A percentile compares a stretch with the other conserved stretches of the same genome.
These are phyloP conservation scores for Neltuma alba DNA, from an alignment of 306 rosid species.

Conservation along the genomic window DNA sequence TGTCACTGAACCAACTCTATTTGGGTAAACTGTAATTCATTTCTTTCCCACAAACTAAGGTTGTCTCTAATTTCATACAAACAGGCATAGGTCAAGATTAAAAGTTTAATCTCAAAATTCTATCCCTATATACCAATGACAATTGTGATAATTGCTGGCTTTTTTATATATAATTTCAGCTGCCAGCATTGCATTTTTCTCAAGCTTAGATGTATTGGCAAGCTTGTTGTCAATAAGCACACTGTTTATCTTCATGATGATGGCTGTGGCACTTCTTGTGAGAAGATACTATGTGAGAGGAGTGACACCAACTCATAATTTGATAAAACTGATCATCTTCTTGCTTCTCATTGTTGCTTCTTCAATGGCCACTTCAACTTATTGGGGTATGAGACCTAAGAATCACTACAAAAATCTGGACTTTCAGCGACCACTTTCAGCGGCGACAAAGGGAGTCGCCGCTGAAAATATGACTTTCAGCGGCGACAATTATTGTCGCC, in stretches of 20 bases:
- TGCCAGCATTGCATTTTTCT: slow-evolving; percentile 63
- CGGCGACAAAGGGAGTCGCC: too few relatives aligned
- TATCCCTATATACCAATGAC: background rate
- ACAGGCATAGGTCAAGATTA: background rate
- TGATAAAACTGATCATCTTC: slow-evolving; percentile 52
- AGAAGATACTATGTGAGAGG: slow-evolving; percentile 73
- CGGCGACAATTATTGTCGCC: too few relatives aligned
- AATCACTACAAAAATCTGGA: too few relatives aligned
- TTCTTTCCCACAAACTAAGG: background rate
- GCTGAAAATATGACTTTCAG: too few relatives aligned
- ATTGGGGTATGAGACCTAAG: slow-evolving; percentile 61
- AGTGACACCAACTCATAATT: slow-evolving; percentile 48
- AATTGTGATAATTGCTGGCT: background rate
- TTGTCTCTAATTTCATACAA: background rate
- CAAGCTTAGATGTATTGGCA: slow-evolving; percentile 64
- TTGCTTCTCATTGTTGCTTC: slow-evolving; percentile 65
- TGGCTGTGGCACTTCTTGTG: slow-evolving; percentile 73
- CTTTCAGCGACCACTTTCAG: too few relatives aligned
- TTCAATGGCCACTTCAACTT: slow-evolving; percentile 68
- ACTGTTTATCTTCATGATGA: slow-evolving; percentile 75
- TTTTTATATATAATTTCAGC: slow-evolving; percentile 22
- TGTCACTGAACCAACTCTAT: background rate
- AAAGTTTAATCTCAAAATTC: background rate
- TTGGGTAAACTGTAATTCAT: background rate
- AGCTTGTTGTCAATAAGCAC: slow-evolving; percentile 73